Base-by-base conservation (phyloP, 2,329 filamentous ascomycete genomes). In the Cercospora sp. region DNA sequence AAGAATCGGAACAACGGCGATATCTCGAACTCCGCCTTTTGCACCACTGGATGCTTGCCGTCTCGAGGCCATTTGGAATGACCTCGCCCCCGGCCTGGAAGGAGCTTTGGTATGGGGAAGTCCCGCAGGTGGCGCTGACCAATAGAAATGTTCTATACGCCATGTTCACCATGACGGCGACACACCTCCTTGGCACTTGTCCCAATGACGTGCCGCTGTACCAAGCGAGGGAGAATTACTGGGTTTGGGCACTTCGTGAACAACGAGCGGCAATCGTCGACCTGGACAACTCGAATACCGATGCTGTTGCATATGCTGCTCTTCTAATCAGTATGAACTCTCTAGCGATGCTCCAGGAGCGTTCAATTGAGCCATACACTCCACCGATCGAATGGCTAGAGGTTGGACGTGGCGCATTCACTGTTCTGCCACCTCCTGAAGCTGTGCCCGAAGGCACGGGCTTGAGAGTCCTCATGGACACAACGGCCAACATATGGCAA, bases 351-450 rank as follows among this genome's bases (percentile, higher is more conserved):
- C 68, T 78, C 1, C 73, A 75, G 45, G 75, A 78, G 45, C 73
- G 77, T 1, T 63, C 36, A 30, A 45, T 75, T 13, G 67, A 70
- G 16, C 74, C 71, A 10, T 79, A 78, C 64, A 67, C 68, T 1
- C 76, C 76, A 10, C 77, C 77, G 2, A 71, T 75, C 8, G 73
- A 78, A 42, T 78, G 76, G 77, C 65, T 79, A 10, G 73, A 74
- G n/a, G 71, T 78, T 58, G 74, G 75, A 4, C 67, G 70, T 57
- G 75, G 75, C 10, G 71, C 73, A 18, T 73, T 69, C 18, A 73
- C 73, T 5, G 72, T 78, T 33, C 72, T 76, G 55, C 71, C 71
- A 20, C 64, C 69, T 28, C 71, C 70, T 9, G 72, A 69, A 63
- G 70, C 61, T 30, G 71, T 72, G 30, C 68, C 67, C 28, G 73